Evolutionary conservation across 352 stramenopile species (phyloP).

Genomic region (Globisporangium mamillatum): DNA sequence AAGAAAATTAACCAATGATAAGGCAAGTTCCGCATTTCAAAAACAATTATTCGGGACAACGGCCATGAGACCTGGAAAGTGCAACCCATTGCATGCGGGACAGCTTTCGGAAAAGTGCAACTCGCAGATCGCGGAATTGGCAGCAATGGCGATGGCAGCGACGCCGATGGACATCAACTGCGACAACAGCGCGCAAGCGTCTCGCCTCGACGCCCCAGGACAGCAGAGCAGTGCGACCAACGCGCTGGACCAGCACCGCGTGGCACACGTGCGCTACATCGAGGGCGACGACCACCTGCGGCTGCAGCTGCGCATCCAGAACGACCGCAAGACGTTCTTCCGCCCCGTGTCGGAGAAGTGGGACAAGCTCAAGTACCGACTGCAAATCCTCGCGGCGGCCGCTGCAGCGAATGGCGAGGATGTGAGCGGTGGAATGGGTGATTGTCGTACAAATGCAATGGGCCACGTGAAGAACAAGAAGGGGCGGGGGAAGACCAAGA

Average conservation of each 20-base stretch:
- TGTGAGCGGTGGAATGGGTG: background rate
- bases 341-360: slow-evolving; percentile 38
- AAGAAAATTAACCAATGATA: background rate
- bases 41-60: background rate
- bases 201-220: background rate
- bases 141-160: background rate
- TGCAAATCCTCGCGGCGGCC: slow-evolving; percentile 48
- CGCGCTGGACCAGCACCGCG: slow-evolving; percentile 13
- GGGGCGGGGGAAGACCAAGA: background rate
- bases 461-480: slow-evolving; percentile 9
- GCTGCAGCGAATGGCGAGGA: background rate
- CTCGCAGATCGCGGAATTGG: background rate
- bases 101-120: background rate
- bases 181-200: background rate
- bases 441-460: background rate
- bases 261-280: slow-evolving; percentile 49
- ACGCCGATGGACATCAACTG: background rate
- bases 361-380: slow-evolving; percentile 53
- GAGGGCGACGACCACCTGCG: slow-evolving; percentile 45
- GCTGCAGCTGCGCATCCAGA: slow-evolving; percentile 42
- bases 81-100: background rate
- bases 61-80: background rate
- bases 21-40: background rate
- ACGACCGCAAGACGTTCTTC: slow-evolving; percentile 55
- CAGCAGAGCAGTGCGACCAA: background rate